Percentiles rank a stretch among this genome's conserved stretches.
Conservation (phyloP, 495 filamentous ascomycete genomes). For the Aspergillus saccharolyticus region DNA sequence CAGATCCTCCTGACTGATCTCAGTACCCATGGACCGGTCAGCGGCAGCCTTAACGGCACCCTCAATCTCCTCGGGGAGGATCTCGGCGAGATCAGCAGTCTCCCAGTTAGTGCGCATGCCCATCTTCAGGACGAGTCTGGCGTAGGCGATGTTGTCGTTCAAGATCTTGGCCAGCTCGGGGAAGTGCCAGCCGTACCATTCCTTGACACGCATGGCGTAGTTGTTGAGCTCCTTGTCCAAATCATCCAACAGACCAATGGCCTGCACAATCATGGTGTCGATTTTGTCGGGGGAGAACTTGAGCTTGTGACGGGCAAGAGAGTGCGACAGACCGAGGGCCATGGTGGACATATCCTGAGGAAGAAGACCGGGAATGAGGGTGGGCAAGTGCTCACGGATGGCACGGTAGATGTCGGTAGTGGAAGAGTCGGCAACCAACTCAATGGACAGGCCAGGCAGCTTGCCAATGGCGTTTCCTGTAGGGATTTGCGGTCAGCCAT, state of each 20-base stretch:
- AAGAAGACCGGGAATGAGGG: constrained; percentile 83
- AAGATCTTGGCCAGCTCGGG: constrained; percentile 95
- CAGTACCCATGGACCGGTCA: constrained; percentile 96
- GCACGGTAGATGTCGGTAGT: constrained; percentile 88
- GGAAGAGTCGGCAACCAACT: constrained; percentile 77
- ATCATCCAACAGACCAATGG: constrained; percentile 89
- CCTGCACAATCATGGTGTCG: constrained; percentile 98
- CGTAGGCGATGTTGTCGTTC: constrained; percentile 95
- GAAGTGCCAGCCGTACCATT: constrained; percentile 99
- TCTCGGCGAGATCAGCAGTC: constrained; percentile 76
- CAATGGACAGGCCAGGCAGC: constrained; percentile 78
- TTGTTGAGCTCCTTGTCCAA: constrained; percentile 98
- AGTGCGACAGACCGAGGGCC: constrained; percentile 93
- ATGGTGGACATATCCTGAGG: constrained; percentile 85
- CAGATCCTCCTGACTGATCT: constrained; percentile 84
- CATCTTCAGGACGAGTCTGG: constrained; percentile 78
- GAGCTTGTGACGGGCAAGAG: constrained; percentile 94
- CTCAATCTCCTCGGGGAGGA: constrained; percentile 96
- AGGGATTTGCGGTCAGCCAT: constrained; percentile 9
- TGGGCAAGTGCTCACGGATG: constrained; percentile 83
- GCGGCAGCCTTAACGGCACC: constrained; percentile 85
- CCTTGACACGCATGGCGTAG: constrained; percentile 98
- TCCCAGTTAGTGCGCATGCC: constrained; percentile 77
- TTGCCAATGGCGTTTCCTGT: constrained; percentile 83
- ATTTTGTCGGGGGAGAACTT: constrained; percentile 99